Conservation (phyloP, 495 filamentous ascomycete species). For the Penicillium herquei region DNA sequence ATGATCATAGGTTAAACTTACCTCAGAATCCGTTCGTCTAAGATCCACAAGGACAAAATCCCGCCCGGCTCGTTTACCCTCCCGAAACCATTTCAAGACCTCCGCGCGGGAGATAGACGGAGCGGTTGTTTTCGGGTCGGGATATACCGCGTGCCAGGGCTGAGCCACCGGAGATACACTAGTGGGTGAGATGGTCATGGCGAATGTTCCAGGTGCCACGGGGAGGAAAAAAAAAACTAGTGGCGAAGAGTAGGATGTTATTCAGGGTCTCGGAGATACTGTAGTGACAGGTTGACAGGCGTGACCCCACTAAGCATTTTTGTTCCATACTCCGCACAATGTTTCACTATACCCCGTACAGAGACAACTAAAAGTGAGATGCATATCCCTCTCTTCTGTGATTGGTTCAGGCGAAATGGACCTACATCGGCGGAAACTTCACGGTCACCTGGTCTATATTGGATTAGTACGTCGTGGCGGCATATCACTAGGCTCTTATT, state of each 20-base stretch:
- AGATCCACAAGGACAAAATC: slow-evolving; percentile 65
- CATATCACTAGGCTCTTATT: background rate
- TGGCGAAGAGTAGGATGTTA: background rate
- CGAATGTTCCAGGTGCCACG: background rate
- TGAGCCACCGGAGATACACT: slow-evolving; percentile 1
- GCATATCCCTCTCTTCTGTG: background rate
- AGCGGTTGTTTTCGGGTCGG: slow-evolving; percentile 29
- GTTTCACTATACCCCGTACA: no score
- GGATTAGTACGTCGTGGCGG: background rate
- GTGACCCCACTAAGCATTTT: no score
- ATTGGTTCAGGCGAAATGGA: background rate
- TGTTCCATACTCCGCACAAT: no score
- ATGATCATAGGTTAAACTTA: slow-evolving; percentile 17
- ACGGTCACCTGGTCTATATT: background rate
- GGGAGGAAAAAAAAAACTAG: background rate
- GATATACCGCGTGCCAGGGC: slow-evolving; percentile 49
- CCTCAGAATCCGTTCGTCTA: slow-evolving; percentile 61
- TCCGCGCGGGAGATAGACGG: slow-evolving; percentile 35
- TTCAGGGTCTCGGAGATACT: no score
- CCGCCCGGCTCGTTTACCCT: slow-evolving; percentile 38
- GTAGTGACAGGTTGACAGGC: no score
- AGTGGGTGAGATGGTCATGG: background rate
- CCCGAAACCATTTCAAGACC: slow-evolving; percentile 38
- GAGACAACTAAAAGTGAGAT: no score
- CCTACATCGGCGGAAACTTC: background rate